Conservation (phyloP, 139 green algal genomes). For the Tetraselmis striata region DNA sequence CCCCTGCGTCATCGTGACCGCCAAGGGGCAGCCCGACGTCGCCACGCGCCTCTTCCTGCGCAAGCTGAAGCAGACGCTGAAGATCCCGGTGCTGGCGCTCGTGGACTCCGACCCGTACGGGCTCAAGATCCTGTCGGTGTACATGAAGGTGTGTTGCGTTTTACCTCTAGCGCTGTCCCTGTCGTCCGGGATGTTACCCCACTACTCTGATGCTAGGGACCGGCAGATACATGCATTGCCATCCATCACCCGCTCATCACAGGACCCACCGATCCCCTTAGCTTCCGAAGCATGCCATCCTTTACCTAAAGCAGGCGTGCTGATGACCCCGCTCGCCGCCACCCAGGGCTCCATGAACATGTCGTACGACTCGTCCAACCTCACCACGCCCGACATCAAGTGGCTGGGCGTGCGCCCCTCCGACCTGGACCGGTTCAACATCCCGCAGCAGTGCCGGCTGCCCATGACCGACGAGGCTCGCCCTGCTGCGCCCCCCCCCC, state of each 20-base stretch:
- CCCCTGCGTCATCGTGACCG: constrained; percentile 96
- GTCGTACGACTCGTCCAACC: constrained; percentile 79
- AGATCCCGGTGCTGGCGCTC: constrained; percentile 89
- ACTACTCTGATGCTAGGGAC: constrained; percentile 25
- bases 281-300: too few species aligned
- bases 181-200: too few species aligned
- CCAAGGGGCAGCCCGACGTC: constrained; percentile 96
- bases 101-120: constrained; percentile 94
- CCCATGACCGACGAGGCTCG: constrained; percentile 89
- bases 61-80: constrained; percentile 74
- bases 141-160: constrained; percentile 66
- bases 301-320: too few species aligned
- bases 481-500: too few species aligned
- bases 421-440: constrained; percentile 84
- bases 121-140: constrained; percentile 95
- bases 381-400: constrained; percentile 89
- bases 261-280: too few species aligned
- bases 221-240: constrained; percentile 52
- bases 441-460: constrained; percentile 88
- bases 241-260: constrained; percentile 7
- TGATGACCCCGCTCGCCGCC: too few species aligned
- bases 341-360: constrained; percentile 80
- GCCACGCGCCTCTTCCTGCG: constrained; percentile 84
- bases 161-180: constrained; percentile 2
- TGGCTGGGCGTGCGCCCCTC: constrained; percentile 89